Evolutionary conservation across 495 filamentous ascomycete genomes (phyloP).

Genomic region (Hypomontagnella submonticulosa): DNA sequence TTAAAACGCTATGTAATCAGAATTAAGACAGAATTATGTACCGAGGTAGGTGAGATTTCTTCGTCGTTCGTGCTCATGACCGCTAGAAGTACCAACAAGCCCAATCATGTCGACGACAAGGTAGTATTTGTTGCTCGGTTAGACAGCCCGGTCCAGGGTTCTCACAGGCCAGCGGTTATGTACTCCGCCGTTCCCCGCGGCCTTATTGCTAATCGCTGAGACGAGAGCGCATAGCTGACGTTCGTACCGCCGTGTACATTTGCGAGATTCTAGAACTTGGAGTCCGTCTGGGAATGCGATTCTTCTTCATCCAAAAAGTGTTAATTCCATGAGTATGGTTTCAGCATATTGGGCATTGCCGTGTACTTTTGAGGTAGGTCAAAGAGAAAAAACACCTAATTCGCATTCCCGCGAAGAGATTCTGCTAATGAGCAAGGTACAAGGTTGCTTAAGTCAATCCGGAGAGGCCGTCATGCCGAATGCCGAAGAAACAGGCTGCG

Average conservation of each 20-base stretch:
- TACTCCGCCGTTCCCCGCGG: conserved; percentile 46
- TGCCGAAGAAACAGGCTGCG: conserved; percentile 1
- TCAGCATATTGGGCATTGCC: not conserved
- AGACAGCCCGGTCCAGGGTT: conserved; percentile 9
- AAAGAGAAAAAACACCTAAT: not conserved
- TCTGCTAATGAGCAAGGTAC: not conserved
- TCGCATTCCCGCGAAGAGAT: conserved; percentile 3
- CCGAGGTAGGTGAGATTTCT: conserved; percentile 5
- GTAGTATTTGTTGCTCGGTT: conserved; percentile 25
- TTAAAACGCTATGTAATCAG: not conserved
- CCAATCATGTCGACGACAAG: conserved; percentile 16
- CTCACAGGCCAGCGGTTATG: conserved; percentile 38
- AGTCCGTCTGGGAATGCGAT: conserved; percentile 7
- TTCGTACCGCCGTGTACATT: conserved; percentile 31
- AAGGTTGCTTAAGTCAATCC: not conserved
- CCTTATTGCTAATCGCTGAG: conserved; percentile 30
- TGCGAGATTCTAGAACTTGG: conserved; percentile 22
- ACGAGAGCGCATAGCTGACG: conserved; percentile 2
- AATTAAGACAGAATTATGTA: conserved; percentile 2
- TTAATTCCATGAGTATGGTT: conserved; percentile 12
- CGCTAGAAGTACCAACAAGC: conserved; percentile 15
- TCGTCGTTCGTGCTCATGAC: conserved; percentile 20
- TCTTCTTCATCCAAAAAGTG: not conserved
- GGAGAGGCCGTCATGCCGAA: conserved; percentile 15
- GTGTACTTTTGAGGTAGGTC: not conserved